These are phyloP conservation scores for Aspergillus saccharolyticus DNA, from an alignment of 495 filamentous ascomycete genomes.

Conservation along the genomic window DNA sequence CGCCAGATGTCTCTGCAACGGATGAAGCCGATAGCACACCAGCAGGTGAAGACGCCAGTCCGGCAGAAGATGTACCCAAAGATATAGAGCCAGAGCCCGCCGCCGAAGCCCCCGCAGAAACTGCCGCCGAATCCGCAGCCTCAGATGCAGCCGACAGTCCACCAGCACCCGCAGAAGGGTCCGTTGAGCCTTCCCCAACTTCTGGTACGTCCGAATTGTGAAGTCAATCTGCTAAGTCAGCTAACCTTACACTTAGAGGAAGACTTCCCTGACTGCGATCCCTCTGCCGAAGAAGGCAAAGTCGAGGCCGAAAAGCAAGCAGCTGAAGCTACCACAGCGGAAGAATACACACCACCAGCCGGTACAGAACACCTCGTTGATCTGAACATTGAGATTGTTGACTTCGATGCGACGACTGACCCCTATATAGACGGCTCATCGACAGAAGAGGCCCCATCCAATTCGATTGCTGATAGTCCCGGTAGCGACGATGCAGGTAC, in stretches of 20 bases:
- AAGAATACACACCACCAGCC: constrained; percentile 1
- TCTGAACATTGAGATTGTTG: neutral
- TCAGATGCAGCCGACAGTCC: neutral
- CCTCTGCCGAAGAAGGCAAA: constrained; percentile 2
- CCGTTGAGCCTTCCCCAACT: neutral
- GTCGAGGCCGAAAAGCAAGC: constrained; percentile 2
- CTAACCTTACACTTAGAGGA: constrained; percentile 3
- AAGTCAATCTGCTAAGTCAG: neutral
- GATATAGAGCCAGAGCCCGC: constrained; percentile 9
- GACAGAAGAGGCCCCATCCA: constrained; percentile 11
- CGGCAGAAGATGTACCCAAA: constrained; percentile 1
- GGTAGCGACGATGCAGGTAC: neutral
- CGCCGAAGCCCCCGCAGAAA: too few species aligned
- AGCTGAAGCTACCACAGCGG: neutral
- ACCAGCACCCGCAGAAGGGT: neutral
- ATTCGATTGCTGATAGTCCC: neutral
- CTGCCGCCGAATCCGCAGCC: constrained; percentile 2
- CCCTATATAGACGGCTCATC: constrained; percentile 14
- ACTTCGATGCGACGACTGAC: neutral
- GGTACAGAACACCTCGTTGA: neutral
- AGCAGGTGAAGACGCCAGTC: constrained; percentile 15
- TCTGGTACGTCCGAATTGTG: constrained; percentile 8
- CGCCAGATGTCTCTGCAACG: constrained; percentile 11
- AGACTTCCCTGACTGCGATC: neutral
- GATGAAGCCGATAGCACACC: constrained; percentile 14